Percentiles rank a stretch among this genome's conserved stretches.
Evolutionary conservation across 805 yeast genomes (phyloP).

Genomic region (Barnettozyma salicaria): DNA sequence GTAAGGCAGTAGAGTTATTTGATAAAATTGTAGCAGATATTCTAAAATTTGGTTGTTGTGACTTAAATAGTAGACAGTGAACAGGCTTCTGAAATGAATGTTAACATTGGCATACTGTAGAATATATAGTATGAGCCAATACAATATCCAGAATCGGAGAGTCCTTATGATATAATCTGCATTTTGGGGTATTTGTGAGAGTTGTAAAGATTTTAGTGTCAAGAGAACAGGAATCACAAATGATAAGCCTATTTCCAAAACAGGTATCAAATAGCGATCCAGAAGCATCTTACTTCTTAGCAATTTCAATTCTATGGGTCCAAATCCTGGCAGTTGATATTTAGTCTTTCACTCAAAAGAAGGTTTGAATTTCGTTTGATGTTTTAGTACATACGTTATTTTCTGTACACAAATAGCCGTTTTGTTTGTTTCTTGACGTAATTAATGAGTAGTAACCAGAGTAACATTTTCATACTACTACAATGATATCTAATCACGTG

Average conservation of each 20-base stretch:
- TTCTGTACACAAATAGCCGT: no score
- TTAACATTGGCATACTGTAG: constrained; percentile 13
- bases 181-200: constrained; percentile 1
- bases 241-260: constrained; percentile 12
- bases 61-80: constrained; percentile 14
- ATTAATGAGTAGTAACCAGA: no score
- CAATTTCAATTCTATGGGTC: no score
- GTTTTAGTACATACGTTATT: no score
- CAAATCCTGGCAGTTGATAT: no score
- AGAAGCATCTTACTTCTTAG: constrained; percentile 9
- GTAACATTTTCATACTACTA: no score
- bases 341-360: no score
- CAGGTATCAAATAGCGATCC: constrained; percentile 14
- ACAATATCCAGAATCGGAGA: constrained; percentile 19
- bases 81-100: constrained; percentile 12
- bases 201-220: constrained; percentile 19
- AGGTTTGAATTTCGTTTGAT: no score
- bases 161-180: constrained; percentile 3
- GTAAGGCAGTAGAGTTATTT: constrained; percentile 5
- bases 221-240: constrained; percentile 17
- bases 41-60: constrained; percentile 1
- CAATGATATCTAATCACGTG: neutral
- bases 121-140: constrained; percentile 18
- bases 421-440: no score
- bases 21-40: constrained; percentile 13